Evolutionary conservation across 1,284 basidiomycete genomes (phyloP).

Genomic region (Anthracocystis setariae): DNA sequence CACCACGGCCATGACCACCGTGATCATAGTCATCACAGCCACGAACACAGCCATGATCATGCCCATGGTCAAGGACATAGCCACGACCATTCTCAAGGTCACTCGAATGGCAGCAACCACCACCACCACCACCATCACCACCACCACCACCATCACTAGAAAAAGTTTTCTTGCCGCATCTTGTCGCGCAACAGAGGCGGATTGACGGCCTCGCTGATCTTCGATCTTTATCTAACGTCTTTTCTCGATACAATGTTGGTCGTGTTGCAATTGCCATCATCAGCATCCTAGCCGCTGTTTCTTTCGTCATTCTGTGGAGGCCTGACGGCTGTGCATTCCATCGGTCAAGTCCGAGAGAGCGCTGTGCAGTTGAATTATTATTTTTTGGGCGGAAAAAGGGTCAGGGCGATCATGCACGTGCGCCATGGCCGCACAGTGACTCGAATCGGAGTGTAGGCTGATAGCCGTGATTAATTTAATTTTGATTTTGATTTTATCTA

Average conservation of each 20-base stretch:
- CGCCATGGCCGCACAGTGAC: constrained; percentile 11
- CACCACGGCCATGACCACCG: constrained; percentile 11
- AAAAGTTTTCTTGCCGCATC: no score
- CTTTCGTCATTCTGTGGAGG: no score
- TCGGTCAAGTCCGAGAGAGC: constrained; percentile 11
- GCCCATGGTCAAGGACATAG: neutral
- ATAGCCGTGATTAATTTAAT: no score
- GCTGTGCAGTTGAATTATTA: neutral
- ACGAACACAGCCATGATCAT: constrained; percentile 32
- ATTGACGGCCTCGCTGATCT: no score
- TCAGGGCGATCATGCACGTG: constrained; percentile 15
- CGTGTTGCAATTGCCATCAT: no score
- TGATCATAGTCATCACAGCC: constrained; percentile 15
- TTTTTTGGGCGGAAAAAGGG: neutral
- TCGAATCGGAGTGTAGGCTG: constrained; percentile 2
- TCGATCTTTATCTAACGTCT: no score
- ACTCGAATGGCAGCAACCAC: constrained; percentile 12
- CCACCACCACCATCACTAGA: constrained; percentile 15
- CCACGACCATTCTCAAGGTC: constrained; percentile 20
- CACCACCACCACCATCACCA: constrained; percentile 22
- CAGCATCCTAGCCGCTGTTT: no score
- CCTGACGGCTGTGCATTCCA: constrained; percentile 26
- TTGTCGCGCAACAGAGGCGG: no score
- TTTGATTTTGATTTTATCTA: constrained; percentile 1
- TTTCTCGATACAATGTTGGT: no score